Base-by-base conservation (phyloP, 176 grass and related monocot species). In the Eragrostis nindensis region DNA sequence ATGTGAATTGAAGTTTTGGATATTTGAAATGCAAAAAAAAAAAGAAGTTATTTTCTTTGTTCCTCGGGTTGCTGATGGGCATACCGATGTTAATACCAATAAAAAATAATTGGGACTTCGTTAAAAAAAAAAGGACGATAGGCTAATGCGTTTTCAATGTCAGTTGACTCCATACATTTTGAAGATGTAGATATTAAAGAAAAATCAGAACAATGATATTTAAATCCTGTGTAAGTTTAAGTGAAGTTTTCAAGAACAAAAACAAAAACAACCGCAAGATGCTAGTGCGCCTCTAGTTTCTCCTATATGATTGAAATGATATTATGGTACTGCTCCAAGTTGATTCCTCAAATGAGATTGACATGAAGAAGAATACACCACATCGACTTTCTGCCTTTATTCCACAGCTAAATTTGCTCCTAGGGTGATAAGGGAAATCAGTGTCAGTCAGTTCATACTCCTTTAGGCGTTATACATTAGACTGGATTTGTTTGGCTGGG, bases 141-240 rank as follows among this genome's bases (percentile, higher is more conserved):
- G 3, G 2, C n/a, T 68, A 68, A 43, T n/a, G 43, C n/a, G 7
- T 47, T 70, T 70, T 15, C 14, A 19, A 1, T 29, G 25, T 62
- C n/a, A n/a, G n/a, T n/a, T 7, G 25, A 15, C 25, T 66, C 29
- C 64, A 16, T 19, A 48, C 11, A 25, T 46, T 26, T 30, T 71
- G 68, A 27, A 71, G 24, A 16, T 71, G 67, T 70, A 67, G 14
- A 26, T 16, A 46, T 42, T 48, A 48, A 48, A 70, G 22, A 70
- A 27, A 29, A 47, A 8, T 45, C 12, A 6, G 5, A 22, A 45
- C 21, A 26, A 16, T 48, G 13, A 27, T 15, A 15, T 70, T 27
- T 27, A 27, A 70, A 46, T 46, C 67, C 3, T 14, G 11, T 27
- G 24, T 61, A 6, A 61, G 57, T 60, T 13, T 26, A 26, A 22